Evolutionary conservation across 305 asterid genomes (phyloP), one percentile per base, ranked within the genome.

Genomic region (Fraxinus sp.): DNA sequence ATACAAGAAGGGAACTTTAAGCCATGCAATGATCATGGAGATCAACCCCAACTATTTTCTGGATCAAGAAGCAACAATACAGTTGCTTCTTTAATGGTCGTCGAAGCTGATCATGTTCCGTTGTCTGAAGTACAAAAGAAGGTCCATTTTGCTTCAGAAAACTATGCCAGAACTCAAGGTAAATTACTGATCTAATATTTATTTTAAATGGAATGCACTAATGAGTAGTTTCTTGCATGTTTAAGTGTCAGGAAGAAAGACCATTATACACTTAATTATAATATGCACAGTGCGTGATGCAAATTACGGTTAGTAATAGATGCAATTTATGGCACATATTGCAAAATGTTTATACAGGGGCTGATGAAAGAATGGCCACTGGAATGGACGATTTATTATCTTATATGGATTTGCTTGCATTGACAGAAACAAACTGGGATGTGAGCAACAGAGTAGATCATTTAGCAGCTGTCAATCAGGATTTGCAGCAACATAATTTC

Each of bases 321-420:
- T 78, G 46, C 89, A 68, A 79, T 90, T 83, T 87, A 85, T 84
- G 55, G 89, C 39, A 79, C 83, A 78, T 81, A 84, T 64, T 84
- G 84, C 81, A 86, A 83, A 87, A 86, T 92, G 79, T 89, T 80
- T 78, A 85, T 90, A 90, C 90, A 87, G 93, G 91, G 94, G 91
- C 89, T 76, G 82, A 86, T 87, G 87, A 85, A 66, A 86, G 8
- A 86, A 85, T 85, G 90, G 89, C 90, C 88, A 84, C 90, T 78
- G 84, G 84, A 86, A 88, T 78, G 79, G 89, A 81, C 85, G 86
- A 89, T 90, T 85, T 94, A 78, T 85, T 90, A 90, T 91, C 96
- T 91, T 93, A 94, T 80, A 80, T 90, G 92, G 89, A 79, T 93
- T 92, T 91, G 84, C 93, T 94, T 93, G 88, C 95, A 89, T 91